These are phyloP conservation scores for Eutrema japonicum DNA, from an alignment of 345 rosid genomes.

Conservation along the genomic window DNA sequence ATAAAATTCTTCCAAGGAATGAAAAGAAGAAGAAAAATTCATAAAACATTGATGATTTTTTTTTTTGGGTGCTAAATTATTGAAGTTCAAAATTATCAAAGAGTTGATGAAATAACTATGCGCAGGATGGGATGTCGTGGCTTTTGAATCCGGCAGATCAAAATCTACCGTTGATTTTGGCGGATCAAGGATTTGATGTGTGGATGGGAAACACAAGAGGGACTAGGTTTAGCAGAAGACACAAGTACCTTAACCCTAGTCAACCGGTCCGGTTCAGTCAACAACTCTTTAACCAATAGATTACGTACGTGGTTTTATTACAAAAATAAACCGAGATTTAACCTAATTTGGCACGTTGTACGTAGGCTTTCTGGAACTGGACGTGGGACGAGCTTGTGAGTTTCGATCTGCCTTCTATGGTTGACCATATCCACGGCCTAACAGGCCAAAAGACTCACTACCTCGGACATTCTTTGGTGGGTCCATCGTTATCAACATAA, in stretches of 20 bases:
- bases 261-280: conserved; percentile 47
- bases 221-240: conserved; percentile 74
- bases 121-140: conserved; percentile 96
- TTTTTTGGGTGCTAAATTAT: no score
- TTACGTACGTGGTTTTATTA: neutral
- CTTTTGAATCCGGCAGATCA: conserved; percentile 81
- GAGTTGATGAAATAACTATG: neutral
- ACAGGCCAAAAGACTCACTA: conserved; percentile 80
- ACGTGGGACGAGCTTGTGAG: conserved; percentile 88
- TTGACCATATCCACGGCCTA: conserved; percentile 56
- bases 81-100: no score
- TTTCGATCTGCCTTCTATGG: conserved; percentile 76
- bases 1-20: neutral
- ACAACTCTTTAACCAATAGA: neutral
- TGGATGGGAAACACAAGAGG: conserved; percentile 92
- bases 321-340: neutral
- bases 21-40: neutral
- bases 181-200: conserved; percentile 91
- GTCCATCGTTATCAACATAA: conserved; percentile 20
- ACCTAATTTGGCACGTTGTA: conserved; percentile 3
- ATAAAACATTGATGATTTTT: no score
- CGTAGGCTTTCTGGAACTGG: conserved; percentile 89
- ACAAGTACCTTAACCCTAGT: conserved; percentile 54
- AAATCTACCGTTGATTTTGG: conserved; percentile 78
- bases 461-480: conserved; percentile 90